Percentiles rank a stretch among this genome's conserved stretches.
Evolutionary conservation across 2,329 filamentous ascomycete species (phyloP).

Genomic region (Aspergillus caelatus): DNA sequence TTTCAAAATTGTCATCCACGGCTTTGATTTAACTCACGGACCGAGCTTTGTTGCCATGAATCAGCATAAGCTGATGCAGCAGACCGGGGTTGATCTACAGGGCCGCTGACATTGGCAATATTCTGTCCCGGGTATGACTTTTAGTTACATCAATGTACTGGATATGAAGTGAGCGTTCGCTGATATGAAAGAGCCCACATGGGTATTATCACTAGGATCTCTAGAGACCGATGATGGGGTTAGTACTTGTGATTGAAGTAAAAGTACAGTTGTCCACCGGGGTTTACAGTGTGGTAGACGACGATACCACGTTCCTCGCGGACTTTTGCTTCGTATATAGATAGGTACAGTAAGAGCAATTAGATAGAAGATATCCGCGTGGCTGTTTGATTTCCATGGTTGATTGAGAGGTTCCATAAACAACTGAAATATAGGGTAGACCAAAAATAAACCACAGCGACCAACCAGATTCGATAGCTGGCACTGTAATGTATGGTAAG

Average conservation of each 20-base stretch:
- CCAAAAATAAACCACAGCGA: slow-evolving; percentile 21
- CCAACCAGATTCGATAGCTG: slow-evolving; percentile 21
- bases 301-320: background rate
- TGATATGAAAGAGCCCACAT: background rate
- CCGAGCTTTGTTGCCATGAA: background rate
- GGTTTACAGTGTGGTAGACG: background rate
- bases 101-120: background rate
- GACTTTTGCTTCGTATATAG: background rate
- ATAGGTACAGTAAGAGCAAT: background rate
- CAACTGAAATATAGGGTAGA: background rate
- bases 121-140: background rate
- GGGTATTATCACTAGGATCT: background rate
- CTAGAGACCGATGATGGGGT: background rate
- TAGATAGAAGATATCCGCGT: background rate
- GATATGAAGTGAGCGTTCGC: background rate
- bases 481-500: slow-evolving; percentile 8
- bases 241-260: background rate
- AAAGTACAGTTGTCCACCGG: background rate
- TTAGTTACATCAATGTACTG: background rate
- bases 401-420: background rate
- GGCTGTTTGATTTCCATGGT: background rate
- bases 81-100: background rate
- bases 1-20: background rate
- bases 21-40: background rate
- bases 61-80: background rate